These are phyloP conservation scores for Allium cepa DNA, from an alignment of 106 monocot species.

Conservation along the genomic window DNA sequence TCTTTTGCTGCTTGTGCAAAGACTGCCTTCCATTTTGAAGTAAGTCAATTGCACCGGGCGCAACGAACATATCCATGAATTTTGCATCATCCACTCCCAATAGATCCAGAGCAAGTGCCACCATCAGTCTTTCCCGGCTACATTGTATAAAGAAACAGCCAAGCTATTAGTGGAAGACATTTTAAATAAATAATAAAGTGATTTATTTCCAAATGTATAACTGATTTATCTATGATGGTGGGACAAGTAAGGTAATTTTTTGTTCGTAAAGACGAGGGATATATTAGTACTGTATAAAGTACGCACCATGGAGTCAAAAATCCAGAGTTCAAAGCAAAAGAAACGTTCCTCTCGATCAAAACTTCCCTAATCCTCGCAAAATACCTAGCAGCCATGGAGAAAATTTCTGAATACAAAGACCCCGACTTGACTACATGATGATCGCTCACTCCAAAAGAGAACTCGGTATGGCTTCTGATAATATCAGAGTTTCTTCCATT, in stretches of 20 bases:
- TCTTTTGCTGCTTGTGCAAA: conserved; percentile 81
- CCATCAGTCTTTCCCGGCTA: conserved; percentile 73
- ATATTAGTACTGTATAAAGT: no score
- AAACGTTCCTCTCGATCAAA: conserved; percentile 83
- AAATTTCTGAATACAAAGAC: conserved; percentile 79
- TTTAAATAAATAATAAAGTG: no score
- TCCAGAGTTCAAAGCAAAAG: conserved; percentile 84
- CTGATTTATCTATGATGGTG: no score
- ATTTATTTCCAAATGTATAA: no score
- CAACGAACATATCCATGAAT: conserved; percentile 99
- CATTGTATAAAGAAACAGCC: conserved; percentile 3
- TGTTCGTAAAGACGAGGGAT: not conserved
- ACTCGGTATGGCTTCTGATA: conserved; percentile 31
- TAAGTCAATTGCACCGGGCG: conserved; percentile 73
- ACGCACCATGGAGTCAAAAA: conserved; percentile 84
- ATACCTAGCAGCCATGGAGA: conserved; percentile 72
- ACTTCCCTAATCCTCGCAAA: conserved; percentile 90
- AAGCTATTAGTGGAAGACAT: not conserved
- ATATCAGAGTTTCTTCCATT: conserved; percentile 33
- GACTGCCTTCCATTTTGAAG: conserved; percentile 63
- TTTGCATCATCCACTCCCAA: conserved; percentile 88
- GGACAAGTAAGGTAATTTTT: no score
- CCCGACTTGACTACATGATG: conserved; percentile 46
- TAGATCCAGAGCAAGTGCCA: conserved; percentile 70
- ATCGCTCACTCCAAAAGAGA: conserved; percentile 19